Evolutionary conservation across 257 asterid species (phyloP).

Genomic region (Ilex asprella): DNA sequence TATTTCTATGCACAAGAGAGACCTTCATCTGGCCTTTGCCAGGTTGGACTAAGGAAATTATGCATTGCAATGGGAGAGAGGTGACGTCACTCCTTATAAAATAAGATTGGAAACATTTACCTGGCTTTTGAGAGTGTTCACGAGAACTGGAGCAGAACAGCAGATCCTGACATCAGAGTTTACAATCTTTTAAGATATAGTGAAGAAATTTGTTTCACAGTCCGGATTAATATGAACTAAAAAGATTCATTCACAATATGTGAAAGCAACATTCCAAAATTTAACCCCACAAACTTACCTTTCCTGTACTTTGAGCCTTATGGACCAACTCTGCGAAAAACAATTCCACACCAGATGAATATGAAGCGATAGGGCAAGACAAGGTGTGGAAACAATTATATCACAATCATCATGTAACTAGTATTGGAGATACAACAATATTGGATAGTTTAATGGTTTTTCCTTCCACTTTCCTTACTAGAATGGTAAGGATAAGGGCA

Average conservation of each 20-base stretch:
- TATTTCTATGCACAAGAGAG: too few species aligned
- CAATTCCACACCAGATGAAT: conserved; percentile 26
- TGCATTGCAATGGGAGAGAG: too few species aligned
- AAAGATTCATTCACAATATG: conserved; percentile 7
- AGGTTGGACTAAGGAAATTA: too few species aligned
- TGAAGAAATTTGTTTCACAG: conserved; percentile 6
- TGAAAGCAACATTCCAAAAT: neutral
- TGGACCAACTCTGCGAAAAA: conserved; percentile 54
- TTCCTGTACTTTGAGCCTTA: conserved; percentile 40
- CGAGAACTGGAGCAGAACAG: conserved; percentile 49
- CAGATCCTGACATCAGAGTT: conserved; percentile 45
- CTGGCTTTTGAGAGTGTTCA: conserved; percentile 63
- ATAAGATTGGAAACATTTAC: conserved; percentile 21
- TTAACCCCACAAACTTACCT: conserved; percentile 29
- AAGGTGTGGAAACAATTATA: neutral
- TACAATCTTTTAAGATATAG: neutral
- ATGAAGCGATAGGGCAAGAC: neutral
- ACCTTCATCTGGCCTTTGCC: too few species aligned
- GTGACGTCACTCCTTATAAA: too few species aligned
- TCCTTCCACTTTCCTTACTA: neutral
- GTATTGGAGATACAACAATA: neutral
- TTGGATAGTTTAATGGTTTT: neutral
- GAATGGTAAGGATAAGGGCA: neutral
- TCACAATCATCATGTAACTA: too few species aligned
- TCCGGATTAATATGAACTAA: conserved; percentile 1